A percentile compares a stretch with the other conserved stretches of the same genome.
Evolutionary conservation across 1,284 basidiomycete species (phyloP).

Genomic region (Stygiomarasmius scandens): DNA sequence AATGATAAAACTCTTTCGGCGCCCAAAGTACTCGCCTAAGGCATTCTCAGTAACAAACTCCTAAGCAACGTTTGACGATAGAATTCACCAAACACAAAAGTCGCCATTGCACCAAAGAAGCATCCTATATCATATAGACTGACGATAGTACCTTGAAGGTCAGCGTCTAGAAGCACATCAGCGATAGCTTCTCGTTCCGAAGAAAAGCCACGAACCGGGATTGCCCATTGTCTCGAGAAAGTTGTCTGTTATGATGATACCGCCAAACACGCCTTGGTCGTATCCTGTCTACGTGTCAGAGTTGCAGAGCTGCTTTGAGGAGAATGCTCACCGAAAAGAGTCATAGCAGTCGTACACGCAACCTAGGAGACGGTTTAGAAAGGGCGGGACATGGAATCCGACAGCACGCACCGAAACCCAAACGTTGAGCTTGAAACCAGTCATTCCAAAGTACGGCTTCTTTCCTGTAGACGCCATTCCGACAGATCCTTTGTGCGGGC

Average conservation of each 20-base stretch:
- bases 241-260: conserved; percentile 47
- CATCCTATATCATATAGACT: conserved; percentile 51
- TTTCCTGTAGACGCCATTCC: not conserved
- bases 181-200: conserved; percentile 32
- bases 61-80: not conserved
- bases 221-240: conserved; percentile 48
- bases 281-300: conserved; percentile 34
- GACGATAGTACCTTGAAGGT: conserved; percentile 48
- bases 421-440: conserved; percentile 41
- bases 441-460: conserved; percentile 44
- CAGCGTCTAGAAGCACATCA: conserved; percentile 43
- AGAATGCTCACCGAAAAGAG: conserved; percentile 37
- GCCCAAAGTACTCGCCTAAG: conserved; percentile 48
- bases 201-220: conserved; percentile 29
- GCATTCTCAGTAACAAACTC: not conserved
- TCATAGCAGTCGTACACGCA: conserved; percentile 51
- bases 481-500: not conserved
- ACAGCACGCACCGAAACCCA: conserved; percentile 35
- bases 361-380: conserved; percentile 26
- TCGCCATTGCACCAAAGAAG: conserved; percentile 51
- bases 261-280: conserved; percentile 53
- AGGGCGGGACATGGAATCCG: not conserved
- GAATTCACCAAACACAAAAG: conserved; percentile 41
- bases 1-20: conserved; percentile 50
- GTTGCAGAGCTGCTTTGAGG: not conserved